phyloP scores from a whole-genome alignment of 2,329 filamentous ascomycete genomes.

The Hymenoscyphus scutula region DNA sequence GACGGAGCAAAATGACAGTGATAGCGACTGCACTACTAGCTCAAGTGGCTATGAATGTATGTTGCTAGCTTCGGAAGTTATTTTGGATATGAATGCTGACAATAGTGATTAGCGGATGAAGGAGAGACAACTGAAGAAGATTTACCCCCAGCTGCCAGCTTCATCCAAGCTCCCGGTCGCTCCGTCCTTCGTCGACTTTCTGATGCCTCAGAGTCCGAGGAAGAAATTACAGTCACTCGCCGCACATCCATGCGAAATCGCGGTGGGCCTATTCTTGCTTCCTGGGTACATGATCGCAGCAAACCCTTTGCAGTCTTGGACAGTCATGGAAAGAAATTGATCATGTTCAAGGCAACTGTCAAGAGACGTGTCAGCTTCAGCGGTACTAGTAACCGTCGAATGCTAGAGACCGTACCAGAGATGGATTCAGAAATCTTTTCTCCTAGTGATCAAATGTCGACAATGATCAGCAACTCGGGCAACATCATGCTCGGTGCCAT shows the following conservation, averaged over 20 bases:
- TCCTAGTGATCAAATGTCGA: conserved; percentile 33
- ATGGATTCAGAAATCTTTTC: conserved; percentile 4
- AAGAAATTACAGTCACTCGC: conserved; percentile 34
- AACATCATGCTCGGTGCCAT: conserved; percentile 73
- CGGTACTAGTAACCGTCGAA: conserved; percentile 29
- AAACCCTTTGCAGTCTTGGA: conserved; percentile 44
- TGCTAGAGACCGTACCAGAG: neutral
- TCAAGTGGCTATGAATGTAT: conserved; percentile 60
- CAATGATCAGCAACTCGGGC: conserved; percentile 64
- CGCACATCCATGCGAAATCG: conserved; percentile 24
- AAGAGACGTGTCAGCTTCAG: conserved; percentile 38
- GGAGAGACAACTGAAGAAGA: conserved; percentile 61
- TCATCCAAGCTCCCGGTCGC: conserved; percentile 41
- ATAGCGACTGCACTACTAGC: conserved; percentile 35
- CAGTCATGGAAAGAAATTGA: conserved; percentile 40
- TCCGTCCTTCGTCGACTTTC: conserved; percentile 50
- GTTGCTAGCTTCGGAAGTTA: conserved; percentile 29
- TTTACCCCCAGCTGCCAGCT: conserved; percentile 46
- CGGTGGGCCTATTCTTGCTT: conserved; percentile 35
- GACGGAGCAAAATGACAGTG: conserved; percentile 40
- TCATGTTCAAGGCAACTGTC: conserved; percentile 41
- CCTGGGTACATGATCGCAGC: conserved; percentile 35
- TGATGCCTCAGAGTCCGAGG: conserved; percentile 38
- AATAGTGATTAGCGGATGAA: conserved; percentile 47
- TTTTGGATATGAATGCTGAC: conserved; percentile 43